phyloP scores from a whole-genome alignment of 305 asterid species.

The Fraxinus nigra region DNA sequence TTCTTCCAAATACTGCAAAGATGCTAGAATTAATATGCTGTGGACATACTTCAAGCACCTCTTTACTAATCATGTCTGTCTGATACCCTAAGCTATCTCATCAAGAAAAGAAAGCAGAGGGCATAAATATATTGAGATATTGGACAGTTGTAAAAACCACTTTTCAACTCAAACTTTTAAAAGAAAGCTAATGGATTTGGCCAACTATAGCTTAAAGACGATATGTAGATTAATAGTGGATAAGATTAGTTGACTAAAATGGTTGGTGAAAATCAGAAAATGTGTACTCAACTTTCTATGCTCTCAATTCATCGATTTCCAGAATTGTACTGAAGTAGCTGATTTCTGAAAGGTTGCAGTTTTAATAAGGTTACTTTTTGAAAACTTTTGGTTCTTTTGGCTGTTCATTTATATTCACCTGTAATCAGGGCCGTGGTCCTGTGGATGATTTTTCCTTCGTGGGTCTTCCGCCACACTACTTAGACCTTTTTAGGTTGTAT shows the following conservation, averaged over 20 bases:
- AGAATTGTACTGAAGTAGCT: neutral
- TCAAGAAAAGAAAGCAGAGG: neutral
- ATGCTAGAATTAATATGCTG: neutral
- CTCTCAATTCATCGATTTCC: neutral
- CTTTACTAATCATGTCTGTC: neutral
- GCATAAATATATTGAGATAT: neutral
- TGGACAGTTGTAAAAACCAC: neutral
- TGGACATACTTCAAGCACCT: neutral
- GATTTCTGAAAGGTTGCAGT: neutral
- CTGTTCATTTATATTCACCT: constrained; percentile 15
- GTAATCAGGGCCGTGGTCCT: constrained; percentile 91
- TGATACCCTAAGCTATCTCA: neutral
- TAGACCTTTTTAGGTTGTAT: constrained; percentile 61
- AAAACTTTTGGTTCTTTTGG: neutral
- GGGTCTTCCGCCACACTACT: constrained; percentile 77
- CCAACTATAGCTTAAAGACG: neutral
- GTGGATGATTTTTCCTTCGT: constrained; percentile 56
- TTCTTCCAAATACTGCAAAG: neutral
- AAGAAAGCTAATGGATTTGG: neutral
- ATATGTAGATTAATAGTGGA: neutral
- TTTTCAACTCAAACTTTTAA: neutral
- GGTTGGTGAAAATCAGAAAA: neutral
- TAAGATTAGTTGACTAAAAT: neutral
- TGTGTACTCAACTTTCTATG: neutral
- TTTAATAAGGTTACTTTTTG: neutral